Percentiles rank a stretch among this genome's conserved stretches.
phyloP scores from a whole-genome alignment of 2,329 filamentous ascomycete genomes.

The Metarhizium sp. region DNA sequence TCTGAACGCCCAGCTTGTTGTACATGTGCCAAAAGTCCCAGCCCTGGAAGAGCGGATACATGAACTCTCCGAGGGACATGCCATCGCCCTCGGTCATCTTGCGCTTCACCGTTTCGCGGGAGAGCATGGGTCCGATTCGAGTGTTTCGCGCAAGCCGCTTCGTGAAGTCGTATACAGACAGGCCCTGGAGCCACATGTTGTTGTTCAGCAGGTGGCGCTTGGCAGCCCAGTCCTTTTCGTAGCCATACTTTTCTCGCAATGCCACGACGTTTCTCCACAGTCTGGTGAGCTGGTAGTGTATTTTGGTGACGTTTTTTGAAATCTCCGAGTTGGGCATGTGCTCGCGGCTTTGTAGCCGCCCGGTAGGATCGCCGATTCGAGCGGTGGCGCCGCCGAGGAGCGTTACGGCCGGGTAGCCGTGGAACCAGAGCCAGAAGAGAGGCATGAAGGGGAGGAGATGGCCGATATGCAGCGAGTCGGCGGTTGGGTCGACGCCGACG shows the following conservation, averaged over 20 bases:
- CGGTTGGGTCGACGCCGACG: conserved; percentile 75
- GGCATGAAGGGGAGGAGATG: conserved; percentile 77
- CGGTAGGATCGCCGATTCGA: conserved; percentile 71
- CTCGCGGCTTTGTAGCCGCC: conserved; percentile 53
- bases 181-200: conserved; percentile 67
- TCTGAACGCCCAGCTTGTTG: conserved; percentile 52
- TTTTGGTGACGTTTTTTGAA: conserved; percentile 55
- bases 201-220: conserved; percentile 69
- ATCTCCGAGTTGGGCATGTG: conserved; percentile 40
- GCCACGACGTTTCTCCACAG: conserved; percentile 66
- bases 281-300: conserved; percentile 60
- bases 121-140: conserved; percentile 78
- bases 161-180: conserved; percentile 66
- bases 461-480: conserved; percentile 68
- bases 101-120: conserved; percentile 80
- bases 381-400: conserved; percentile 68
- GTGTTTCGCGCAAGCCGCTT: conserved; percentile 63
- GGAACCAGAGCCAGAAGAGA: conserved; percentile 73
- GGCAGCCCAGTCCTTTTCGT: conserved; percentile 54
- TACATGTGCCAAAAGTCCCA: conserved; percentile 97
- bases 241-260: conserved; percentile 57
- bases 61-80: conserved; percentile 90
- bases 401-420: conserved; percentile 59
- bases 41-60: conserved; percentile 85
- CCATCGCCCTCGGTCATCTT: conserved; percentile 80